Base-by-base conservation (phyloP, 805 yeast species). In the Wickerhamomyces chaumierensis region DNA sequence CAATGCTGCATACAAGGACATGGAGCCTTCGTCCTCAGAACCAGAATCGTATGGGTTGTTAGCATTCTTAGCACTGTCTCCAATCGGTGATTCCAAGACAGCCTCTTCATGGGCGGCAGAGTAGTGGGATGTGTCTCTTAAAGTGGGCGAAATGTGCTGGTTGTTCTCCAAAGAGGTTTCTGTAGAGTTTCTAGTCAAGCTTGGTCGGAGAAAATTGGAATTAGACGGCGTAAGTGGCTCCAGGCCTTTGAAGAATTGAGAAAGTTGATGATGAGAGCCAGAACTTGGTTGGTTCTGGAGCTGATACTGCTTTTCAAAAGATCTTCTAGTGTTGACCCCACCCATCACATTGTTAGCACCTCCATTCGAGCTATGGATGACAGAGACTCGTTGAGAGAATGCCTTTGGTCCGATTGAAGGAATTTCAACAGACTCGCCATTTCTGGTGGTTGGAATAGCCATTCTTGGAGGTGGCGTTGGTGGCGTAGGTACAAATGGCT, bases 391-490 rank as follows among this genome's bases (percentile, higher is more conserved):
- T 3, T 56, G 51, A 31, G 49, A 52, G 33, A 48, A 47, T 1
- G 57, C 51, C 35, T 47, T 46, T 13, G 58, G 41, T 0, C 48
- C 61, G 14, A 25, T 25, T 14, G 29, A 25, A 3, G 81, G 80
- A 20, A 84, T 82, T 51, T 83, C 92, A 2, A 82, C 73, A 0
- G 90, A 73, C 48, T 78, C 92, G 6, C 94, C 94, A 31, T 74
- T 72, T 46, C 87, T 60, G 0, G 90, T 81, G 0, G 92, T 82
- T 1, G 94, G 88, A 37, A 84, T 83, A 0, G 94, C 82, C 78
- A 83, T 73, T 51, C 61, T 70, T n/a, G 81, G 81, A 1, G 78
- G 74, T 0, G 80, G 80, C 1, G 73, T 65, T 8, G 75, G 74
- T 0, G 73, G 68, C 7, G 65, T 42, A 1, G 60, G 41, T 12